Evolutionary conservation across 805 yeast genomes (phyloP).

Genomic region (Zygotorulaspora florentina): DNA sequence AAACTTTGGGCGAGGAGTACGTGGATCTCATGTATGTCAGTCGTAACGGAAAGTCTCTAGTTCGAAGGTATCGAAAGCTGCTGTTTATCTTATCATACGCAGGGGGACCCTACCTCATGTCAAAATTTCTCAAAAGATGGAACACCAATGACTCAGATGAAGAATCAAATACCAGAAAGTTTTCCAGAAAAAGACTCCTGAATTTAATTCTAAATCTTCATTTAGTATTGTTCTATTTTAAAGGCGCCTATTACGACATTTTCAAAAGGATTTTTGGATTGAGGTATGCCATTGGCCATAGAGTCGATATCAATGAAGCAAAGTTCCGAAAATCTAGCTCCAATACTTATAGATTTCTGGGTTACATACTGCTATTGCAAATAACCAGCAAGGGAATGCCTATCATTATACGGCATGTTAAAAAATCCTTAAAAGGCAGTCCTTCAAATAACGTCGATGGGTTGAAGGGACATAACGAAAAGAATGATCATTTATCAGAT

Average conservation of each 20-base stretch:
- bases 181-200: conserved; percentile 38
- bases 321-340: conserved; percentile 36
- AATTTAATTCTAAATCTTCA: conserved; percentile 63
- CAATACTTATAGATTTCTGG: conserved; percentile 68
- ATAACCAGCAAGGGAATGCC: conserved; percentile 14
- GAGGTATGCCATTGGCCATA: conserved; percentile 72
- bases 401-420: conserved; percentile 1
- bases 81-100: conserved; percentile 60
- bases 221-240: conserved; percentile 75
- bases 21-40: conserved; percentile 71
- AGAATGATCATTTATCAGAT: neutral
- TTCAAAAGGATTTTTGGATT: conserved; percentile 75
- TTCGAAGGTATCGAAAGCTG: conserved; percentile 43
- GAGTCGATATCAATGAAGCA: conserved; percentile 37
- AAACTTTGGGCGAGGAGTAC: conserved; percentile 93
- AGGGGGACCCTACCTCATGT: conserved; percentile 54
- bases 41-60: conserved; percentile 48
- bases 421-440: neutral
- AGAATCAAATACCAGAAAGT: conserved; percentile 10
- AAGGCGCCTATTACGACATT: conserved; percentile 75
- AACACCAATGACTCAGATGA: conserved; percentile 9
- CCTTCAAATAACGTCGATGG: neutral
- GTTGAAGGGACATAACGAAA: neutral
- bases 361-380: conserved; percentile 55
- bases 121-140: conserved; percentile 26